Evolutionary conservation across 331 rosid species (phyloP).

Genomic region (Malus hybrid): DNA sequence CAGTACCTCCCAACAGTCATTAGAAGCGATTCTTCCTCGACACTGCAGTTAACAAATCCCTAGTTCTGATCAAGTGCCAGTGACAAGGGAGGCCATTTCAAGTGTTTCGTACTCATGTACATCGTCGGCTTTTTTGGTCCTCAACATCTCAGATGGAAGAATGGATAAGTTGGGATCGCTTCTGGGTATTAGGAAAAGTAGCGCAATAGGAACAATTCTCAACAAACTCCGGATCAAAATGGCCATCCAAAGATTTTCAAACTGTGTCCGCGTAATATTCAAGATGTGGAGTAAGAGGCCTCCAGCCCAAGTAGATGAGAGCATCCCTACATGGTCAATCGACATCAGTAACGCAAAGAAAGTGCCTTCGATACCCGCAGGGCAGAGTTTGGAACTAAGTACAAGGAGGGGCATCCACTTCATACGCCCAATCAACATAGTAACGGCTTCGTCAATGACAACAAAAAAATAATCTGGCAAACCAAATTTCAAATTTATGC

Average conservation of each 20-base stretch:
- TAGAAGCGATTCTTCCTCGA: neutral
- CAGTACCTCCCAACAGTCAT: neutral
- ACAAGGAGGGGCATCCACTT: slow-evolving; percentile 32
- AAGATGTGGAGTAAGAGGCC: slow-evolving; percentile 71
- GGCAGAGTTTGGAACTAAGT: slow-evolving; percentile 28
- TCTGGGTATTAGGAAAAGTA: slow-evolving; percentile 80
- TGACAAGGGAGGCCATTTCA: slow-evolving; percentile 66
- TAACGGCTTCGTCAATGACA: slow-evolving; percentile 21
- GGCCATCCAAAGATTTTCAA: slow-evolving; percentile 70
- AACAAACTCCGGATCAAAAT: slow-evolving; percentile 69
- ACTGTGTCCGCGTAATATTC: slow-evolving; percentile 60
- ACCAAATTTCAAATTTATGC: slow-evolving; percentile 60
- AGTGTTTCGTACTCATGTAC: slow-evolving; percentile 32
- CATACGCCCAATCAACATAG: slow-evolving; percentile 17
- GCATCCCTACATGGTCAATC: slow-evolving; percentile 77
- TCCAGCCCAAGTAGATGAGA: slow-evolving; percentile 86
- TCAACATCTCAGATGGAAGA: slow-evolving; percentile 36
- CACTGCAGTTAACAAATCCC: neutral
- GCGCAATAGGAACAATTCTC: slow-evolving; percentile 53
- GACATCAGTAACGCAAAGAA: slow-evolving; percentile 96
- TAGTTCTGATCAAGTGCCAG: neutral
- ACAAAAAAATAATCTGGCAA: slow-evolving; percentile 77
- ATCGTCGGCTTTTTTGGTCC: slow-evolving; percentile 33
- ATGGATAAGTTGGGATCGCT: slow-evolving; percentile 65
- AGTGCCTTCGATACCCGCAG: slow-evolving; percentile 79